Conservation (phyloP, 164 flowering plant species). For the Dillenia suffruticosa region DNA sequence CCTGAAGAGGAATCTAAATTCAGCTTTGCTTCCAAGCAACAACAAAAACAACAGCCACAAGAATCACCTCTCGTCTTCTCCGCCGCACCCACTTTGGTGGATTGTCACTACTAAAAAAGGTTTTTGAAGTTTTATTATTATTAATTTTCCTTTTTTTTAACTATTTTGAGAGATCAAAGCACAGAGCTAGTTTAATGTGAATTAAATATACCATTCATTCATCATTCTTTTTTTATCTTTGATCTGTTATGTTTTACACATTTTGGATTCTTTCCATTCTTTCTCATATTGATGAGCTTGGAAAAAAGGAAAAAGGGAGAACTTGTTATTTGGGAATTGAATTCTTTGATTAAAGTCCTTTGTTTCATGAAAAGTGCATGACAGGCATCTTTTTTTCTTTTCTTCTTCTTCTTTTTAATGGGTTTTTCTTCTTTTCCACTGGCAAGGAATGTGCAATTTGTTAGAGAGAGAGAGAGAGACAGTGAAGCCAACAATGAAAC, state of each 20-base stretch:
- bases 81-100: conserved; percentile 39
- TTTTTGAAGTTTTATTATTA: background rate
- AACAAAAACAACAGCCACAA: conserved; percentile 14
- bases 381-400: conserved; percentile 9
- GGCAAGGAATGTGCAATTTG: background rate
- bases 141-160: too few relatives aligned
- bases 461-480: conserved; percentile 10
- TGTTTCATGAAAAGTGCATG: conserved; percentile 26
- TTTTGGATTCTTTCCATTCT: conserved; percentile 9
- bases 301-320: background rate
- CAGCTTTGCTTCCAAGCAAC: conserved; percentile 31
- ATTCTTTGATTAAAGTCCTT: background rate
- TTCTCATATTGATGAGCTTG: conserved; percentile 7
- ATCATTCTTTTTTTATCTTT: background rate
- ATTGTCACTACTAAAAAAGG: conserved; percentile 51
- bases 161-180: background rate
- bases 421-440: conserved; percentile 1
- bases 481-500: background rate
- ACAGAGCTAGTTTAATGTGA: background rate
- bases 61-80: conserved; percentile 24
- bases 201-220: conserved; percentile 8
- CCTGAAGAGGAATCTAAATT: conserved; percentile 43
- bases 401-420: background rate
- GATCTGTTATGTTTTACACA: background rate
- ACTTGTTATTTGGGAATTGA: conserved; percentile 3